Evolutionary conservation across 495 filamentous ascomycete genomes (phyloP).

Genomic region (Aspergillus steynii): DNA sequence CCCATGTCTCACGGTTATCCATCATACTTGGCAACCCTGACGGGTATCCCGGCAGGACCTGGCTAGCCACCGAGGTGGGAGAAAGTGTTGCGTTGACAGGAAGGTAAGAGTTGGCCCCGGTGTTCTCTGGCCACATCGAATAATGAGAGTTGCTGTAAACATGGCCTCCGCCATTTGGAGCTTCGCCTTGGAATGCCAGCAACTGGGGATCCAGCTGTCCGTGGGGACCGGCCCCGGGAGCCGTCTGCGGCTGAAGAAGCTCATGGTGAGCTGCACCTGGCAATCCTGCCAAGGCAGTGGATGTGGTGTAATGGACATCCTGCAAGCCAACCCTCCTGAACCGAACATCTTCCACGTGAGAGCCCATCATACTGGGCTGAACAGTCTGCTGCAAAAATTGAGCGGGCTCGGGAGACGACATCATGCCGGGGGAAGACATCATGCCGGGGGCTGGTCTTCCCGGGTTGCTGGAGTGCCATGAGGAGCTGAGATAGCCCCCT

Average conservation of each 20-base stretch:
- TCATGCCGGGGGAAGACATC: conserved; percentile 58
- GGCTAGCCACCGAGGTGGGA: conserved; percentile 12
- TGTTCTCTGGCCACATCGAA: conserved; percentile 22
- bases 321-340: conserved; percentile 33
- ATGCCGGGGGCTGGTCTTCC: conserved; percentile 56
- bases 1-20: conserved; percentile 22
- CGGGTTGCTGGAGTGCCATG: conserved; percentile 55
- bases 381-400: conserved; percentile 66
- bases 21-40: conserved; percentile 9
- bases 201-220: conserved; percentile 50
- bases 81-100: conserved; percentile 14
- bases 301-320: conserved; percentile 32
- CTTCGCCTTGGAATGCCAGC: conserved; percentile 29
- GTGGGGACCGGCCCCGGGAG: conserved; percentile 20
- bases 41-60: conserved; percentile 8
- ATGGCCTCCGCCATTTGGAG: conserved; percentile 9
- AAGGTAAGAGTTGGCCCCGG: conserved; percentile 16
- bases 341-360: conserved; percentile 32
- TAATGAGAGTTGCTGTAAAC: conserved; percentile 17
- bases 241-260: conserved; percentile 43
- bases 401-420: conserved; percentile 49
- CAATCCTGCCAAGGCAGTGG: conserved; percentile 46
- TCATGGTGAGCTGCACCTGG: conserved; percentile 57
- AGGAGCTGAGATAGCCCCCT: conserved; percentile 29
- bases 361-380: conserved; percentile 26